phyloP scores from a whole-genome alignment of 2,329 filamentous ascomycete species.

The Fusarium burgessii region DNA sequence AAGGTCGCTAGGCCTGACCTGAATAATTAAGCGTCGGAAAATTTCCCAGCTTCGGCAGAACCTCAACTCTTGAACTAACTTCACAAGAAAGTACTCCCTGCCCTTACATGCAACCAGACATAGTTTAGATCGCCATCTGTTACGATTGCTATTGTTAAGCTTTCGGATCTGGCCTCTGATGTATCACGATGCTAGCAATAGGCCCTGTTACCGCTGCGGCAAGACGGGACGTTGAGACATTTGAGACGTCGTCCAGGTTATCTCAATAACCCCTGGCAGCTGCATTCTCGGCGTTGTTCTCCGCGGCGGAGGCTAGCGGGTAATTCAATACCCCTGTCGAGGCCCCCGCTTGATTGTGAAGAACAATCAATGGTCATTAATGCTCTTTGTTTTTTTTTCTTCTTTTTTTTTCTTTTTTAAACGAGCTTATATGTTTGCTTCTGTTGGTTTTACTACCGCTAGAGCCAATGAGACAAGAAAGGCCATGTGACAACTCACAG shows the following conservation, averaged over 20 bases:
- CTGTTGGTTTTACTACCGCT: slow-evolving; percentile 2
- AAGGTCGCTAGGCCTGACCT: background rate
- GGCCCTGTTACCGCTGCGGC: slow-evolving; percentile 4
- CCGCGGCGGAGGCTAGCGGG: slow-evolving; percentile 19
- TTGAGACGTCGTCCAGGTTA: background rate
- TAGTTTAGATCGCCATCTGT: background rate
- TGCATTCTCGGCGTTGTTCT: slow-evolving; percentile 13
- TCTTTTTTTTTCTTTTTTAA: background rate
- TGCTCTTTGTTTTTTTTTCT: background rate
- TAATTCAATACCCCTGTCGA: background rate
- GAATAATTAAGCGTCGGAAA: background rate
- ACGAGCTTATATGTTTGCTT: slow-evolving; percentile 23
- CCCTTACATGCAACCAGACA: background rate
- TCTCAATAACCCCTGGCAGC: slow-evolving; percentile 11
- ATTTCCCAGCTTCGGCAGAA: background rate
- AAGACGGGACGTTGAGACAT: slow-evolving; percentile 10
- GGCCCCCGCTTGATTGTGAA: background rate
- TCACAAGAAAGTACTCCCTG: background rate
- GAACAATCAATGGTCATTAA: background rate
- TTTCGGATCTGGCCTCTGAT: slow-evolving; percentile 7
- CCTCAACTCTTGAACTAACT: background rate
- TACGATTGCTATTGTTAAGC: background rate
- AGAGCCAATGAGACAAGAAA: slow-evolving; percentile 15
- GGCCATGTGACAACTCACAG: background rate
- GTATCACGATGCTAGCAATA: no score